phyloP scores from a whole-genome alignment of 495 filamentous ascomycete genomes.

The Aspergillus wentii region DNA sequence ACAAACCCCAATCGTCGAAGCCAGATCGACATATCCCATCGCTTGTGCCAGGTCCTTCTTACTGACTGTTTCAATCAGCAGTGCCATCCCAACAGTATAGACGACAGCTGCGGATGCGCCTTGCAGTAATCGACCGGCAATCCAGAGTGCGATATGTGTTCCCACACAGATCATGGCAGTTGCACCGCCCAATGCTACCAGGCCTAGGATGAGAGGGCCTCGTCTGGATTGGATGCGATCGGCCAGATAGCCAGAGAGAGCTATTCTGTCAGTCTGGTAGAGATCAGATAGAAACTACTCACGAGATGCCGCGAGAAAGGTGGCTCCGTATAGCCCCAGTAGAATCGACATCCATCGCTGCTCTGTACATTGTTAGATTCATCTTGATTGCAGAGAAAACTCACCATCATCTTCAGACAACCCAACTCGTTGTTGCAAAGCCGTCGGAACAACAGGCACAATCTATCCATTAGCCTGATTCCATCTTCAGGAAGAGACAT shows the following conservation, averaged over 20 bases:
- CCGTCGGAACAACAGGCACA: conserved; percentile 76
- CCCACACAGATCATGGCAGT: conserved; percentile 72
- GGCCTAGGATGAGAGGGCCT: conserved; percentile 61
- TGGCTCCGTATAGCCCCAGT: conserved; percentile 68
- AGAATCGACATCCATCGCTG: conserved; percentile 74
- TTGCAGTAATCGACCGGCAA: conserved; percentile 67
- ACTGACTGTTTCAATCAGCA: conserved; percentile 74
- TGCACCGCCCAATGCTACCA: conserved; percentile 59
- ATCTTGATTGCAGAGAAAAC: neutral
- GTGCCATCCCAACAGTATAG: conserved; percentile 65
- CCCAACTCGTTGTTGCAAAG: conserved; percentile 53
- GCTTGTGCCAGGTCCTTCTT: conserved; percentile 58
- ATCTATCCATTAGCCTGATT: conserved; percentile 42
- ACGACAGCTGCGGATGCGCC: conserved; percentile 70
- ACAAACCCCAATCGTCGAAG: conserved; percentile 60
- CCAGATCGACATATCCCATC: conserved; percentile 66
- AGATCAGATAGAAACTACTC: conserved; percentile 10
- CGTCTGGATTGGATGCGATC: conserved; percentile 64
- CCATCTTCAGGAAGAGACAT: no score
- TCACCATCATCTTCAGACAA: conserved; percentile 48
- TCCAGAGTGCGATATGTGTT: conserved; percentile 54
- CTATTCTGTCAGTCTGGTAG: conserved; percentile 12
- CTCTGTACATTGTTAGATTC: conserved; percentile 21
- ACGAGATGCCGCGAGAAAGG: conserved; percentile 57
- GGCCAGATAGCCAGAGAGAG: conserved; percentile 41